Percentiles rank a stretch among this genome's conserved stretches.
These are phyloP conservation scores for Pseudocercospora musae DNA, from an alignment of 2,329 filamentous ascomycete species.

Conservation along the genomic window DNA sequence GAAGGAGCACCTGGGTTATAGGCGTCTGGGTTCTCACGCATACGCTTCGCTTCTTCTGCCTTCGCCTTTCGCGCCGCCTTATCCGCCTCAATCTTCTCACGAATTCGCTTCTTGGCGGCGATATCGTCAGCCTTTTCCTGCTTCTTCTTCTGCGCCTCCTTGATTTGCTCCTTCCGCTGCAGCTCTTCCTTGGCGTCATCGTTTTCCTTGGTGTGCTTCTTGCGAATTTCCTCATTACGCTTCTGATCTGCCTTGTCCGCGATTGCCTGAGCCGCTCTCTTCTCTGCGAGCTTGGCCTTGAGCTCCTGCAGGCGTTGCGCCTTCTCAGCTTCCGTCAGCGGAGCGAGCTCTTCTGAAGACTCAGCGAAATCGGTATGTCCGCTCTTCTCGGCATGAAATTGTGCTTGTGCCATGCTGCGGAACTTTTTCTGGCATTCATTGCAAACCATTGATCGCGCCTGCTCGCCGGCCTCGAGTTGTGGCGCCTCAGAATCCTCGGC, in stretches of 20 bases:
- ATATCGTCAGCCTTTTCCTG: slow-evolving; percentile 82
- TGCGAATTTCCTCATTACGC: slow-evolving; percentile 78
- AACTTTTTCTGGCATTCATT: slow-evolving; percentile 95
- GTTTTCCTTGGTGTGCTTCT: slow-evolving; percentile 83
- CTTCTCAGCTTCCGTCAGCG: slow-evolving; percentile 89
- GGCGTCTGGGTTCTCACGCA: slow-evolving; percentile 69
- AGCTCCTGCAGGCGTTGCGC: slow-evolving; percentile 73
- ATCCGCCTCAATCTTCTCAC: slow-evolving; percentile 91
- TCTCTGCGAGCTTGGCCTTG: slow-evolving; percentile 66
- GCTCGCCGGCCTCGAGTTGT: slow-evolving; percentile 66
- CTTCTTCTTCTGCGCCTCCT: slow-evolving; percentile 81
- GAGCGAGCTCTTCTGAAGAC: slow-evolving; percentile 86
- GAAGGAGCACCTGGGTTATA: slow-evolving; percentile 46
- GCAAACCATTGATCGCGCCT: slow-evolving; percentile 80
- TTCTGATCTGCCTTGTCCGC: slow-evolving; percentile 78
- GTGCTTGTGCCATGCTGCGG: slow-evolving; percentile 72
- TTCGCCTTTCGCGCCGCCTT: slow-evolving; percentile 85
- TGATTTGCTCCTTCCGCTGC: slow-evolving; percentile 82
- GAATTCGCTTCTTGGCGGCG: slow-evolving; percentile 82
- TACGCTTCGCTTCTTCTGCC: slow-evolving; percentile 79
- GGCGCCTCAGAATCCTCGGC: slow-evolving; percentile 45
- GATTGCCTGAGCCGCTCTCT: slow-evolving; percentile 64
- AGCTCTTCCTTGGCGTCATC: slow-evolving; percentile 90
- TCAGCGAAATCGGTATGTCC: slow-evolving; percentile 89
- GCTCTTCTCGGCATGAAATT: slow-evolving; percentile 88